Base-by-base conservation (phyloP, 2,329 filamentous ascomycete species). In the Colletotrichum limetticola region DNA sequence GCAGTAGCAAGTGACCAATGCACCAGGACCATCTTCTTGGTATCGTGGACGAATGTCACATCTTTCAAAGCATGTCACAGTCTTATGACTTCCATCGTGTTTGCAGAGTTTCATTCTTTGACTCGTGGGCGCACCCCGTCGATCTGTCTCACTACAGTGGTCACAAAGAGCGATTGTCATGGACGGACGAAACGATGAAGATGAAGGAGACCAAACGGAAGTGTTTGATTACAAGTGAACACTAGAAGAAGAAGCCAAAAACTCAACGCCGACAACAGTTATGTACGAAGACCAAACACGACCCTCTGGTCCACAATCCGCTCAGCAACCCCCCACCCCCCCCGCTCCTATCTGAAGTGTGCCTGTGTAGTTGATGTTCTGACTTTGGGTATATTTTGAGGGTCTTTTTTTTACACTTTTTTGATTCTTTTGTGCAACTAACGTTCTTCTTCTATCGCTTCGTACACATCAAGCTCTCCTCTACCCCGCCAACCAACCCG, bases 371-470 rank as follows among this genome's bases (percentile, higher is more conserved):
- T 49, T 22, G 22, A 37, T 67, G 55, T 71, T 71, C 46, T 66
- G 71, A 73, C 66, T 73, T 73, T 63, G 71, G 71, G 71, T 73
- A 73, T 73, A 73, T 71, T 73, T 70, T 62, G 30, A 49, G 28
- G 35, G 37, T 57, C 61, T 57, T 53, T 64, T 42, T 42, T 42
- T 42, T 42, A 42, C 16, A 57, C 65, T 70, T 59, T 59, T 46
- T 52, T 28, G 55, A 46, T 42, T 62, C 24, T 28, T 32, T 24
- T 32, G 55, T 59, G 62, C 62, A 65, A 65, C 35, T 57, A 65
- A 52, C 52, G 16, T 62, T 68, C 28, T 68, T 46, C 57, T 46
- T 67, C 37, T 28, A 56, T 69, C 24, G 28, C 30, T 26, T 57
- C 57, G 49, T 69, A 52, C 58, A 59, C 56, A 42, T 16, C 26